These are phyloP conservation scores for Alternaria panax DNA, from an alignment of 2,329 filamentous ascomycete genomes.

Conservation along the genomic window DNA sequence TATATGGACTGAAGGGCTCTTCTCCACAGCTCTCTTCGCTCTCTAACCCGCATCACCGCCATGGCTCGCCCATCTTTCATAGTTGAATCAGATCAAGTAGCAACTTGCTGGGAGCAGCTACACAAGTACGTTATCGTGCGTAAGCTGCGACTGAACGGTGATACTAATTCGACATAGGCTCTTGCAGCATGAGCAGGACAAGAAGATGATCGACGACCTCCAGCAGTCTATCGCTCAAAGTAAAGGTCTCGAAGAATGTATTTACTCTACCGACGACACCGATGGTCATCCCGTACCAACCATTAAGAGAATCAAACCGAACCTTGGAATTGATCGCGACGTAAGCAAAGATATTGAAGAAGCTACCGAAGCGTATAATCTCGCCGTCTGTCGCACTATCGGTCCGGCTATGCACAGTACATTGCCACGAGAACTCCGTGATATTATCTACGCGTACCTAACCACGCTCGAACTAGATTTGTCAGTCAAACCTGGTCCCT, in stretches of 20 bases:
- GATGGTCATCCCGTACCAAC: not conserved
- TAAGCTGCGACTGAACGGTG: too few species aligned
- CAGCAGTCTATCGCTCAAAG: not conserved
- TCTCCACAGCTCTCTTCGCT: not conserved
- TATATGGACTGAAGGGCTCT: too few species aligned
- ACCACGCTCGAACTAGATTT: not conserved
- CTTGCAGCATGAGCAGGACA: not conserved
- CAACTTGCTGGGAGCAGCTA: not conserved
- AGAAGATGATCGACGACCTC: not conserved
- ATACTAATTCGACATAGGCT: not conserved
- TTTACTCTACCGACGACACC: not conserved
- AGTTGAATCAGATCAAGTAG: not conserved
- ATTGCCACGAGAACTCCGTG: constrained; percentile 2
- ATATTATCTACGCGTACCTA: constrained; percentile 2
- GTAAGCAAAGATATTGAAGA: not conserved
- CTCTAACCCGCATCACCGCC: not conserved
- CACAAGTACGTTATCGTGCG: not conserved
- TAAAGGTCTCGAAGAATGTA: too few species aligned
- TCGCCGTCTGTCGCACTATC: not conserved
- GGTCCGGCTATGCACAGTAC: not conserved
- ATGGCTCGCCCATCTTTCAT: not conserved
- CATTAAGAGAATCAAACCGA: not conserved
- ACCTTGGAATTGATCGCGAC: not conserved
- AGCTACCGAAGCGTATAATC: not conserved
- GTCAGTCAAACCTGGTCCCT: not conserved